A percentile compares a stretch with the other conserved stretches of the same genome.
Evolutionary conservation across 208 protist genomes (phyloP).

Genomic region (Giardia muris): DNA sequence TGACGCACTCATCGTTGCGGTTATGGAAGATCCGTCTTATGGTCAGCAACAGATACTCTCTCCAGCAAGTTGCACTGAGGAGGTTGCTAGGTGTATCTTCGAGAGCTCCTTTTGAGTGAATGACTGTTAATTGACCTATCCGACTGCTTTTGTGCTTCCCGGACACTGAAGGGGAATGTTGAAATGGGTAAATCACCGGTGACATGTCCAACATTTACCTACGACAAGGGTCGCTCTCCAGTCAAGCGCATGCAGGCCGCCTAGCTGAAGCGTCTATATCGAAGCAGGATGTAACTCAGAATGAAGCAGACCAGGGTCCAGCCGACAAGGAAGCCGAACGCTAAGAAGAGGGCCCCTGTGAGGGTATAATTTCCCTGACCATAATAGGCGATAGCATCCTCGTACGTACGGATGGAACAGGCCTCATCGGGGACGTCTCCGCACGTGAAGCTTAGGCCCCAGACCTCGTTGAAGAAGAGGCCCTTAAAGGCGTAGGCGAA

Average conservation of each 20-base stretch:
- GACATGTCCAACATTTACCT: too few relatives aligned
- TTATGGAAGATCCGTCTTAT: neutral
- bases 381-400: neutral
- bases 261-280: slow-evolving; percentile 11
- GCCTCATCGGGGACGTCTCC: neutral
- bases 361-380: neutral
- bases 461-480: neutral
- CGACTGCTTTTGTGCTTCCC: too few relatives aligned
- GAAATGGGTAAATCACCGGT: too few relatives aligned
- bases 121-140: too few relatives aligned
- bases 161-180: too few relatives aligned
- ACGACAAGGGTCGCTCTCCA: too few relatives aligned
- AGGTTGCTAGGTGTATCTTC: too few relatives aligned
- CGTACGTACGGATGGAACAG: neutral
- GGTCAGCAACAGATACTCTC: too few relatives aligned
- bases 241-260: too few relatives aligned
- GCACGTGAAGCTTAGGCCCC: neutral
- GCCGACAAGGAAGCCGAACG: neutral
- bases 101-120: too few relatives aligned
- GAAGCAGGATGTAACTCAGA: neutral
- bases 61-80: too few relatives aligned
- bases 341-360: neutral
- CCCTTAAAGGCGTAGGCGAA: slow-evolving; percentile 9
- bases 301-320: neutral
- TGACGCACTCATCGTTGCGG: slow-evolving; percentile 7